Evolutionary conservation across 495 filamentous ascomycete genomes (phyloP), one percentile per base, ranked within the genome.

Genomic region (Aspergillus sparsus): DNA sequence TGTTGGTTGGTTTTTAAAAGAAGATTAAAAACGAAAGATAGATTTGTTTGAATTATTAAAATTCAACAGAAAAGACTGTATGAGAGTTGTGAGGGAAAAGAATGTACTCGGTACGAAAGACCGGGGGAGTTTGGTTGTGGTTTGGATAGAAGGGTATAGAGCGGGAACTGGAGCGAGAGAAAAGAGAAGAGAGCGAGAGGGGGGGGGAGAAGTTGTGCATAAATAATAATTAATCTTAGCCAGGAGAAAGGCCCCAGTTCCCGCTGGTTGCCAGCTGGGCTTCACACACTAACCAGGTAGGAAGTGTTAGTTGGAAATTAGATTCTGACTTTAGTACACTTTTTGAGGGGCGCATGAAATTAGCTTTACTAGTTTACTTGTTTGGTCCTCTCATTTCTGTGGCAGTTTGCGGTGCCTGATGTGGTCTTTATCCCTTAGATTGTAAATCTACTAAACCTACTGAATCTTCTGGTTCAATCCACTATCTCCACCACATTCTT

Each of bases 21-120:
- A 32, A 21, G 13, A 41, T 41, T 10, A 5, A 41, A 41, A 41
- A 41, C 13, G 13, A 41, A 41, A 41, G 33, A 50, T 49, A 21
- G 7, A 18, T 53, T 35, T 59, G 44, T 63, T 60, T 54, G 53
- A 31, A 49, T 35, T 65, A 58, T 66, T 58, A 62, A 54, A 61
- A 62, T 35, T 58, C 49, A 59, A 62, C 61, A 58, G 46, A 65
- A 64, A 55, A 56, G 46, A 49, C 60, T 66, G 60, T 67, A 61
- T 71, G 62, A 68, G 65, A 69, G 62, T 62, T 57, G 54, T 51
- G 57, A 57, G 60, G 63, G 50, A 69, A 80, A 83, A 78, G 80
- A 83, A 76, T 80, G 80, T 77, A 82, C 71, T 82, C 77, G 78
- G 80, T 72, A 58, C 53, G 71, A 70, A 65, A 63, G 44, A 70